Percentiles rank a stretch among this genome's conserved stretches.
phyloP scores from a whole-genome alignment of 164 flowering plant species.

The Tetrastigma voinierianum region DNA sequence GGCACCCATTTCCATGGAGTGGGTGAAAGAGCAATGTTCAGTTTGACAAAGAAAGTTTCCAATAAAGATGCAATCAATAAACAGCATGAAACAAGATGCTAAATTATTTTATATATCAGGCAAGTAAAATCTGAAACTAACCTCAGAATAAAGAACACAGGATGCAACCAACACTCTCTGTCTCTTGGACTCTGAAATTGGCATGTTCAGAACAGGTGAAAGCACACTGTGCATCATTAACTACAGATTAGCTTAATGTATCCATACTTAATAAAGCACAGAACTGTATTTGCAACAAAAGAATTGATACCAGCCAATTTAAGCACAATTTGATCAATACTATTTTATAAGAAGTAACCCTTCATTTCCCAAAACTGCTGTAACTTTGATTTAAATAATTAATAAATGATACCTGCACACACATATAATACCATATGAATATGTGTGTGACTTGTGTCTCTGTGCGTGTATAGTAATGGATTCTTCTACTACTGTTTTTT shows the following conservation, averaged over 20 bases:
- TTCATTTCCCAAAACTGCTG: too few species aligned
- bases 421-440: too few species aligned
- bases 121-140: slow-evolving; percentile 28
- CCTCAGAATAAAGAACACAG: slow-evolving; percentile 96
- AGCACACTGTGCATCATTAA: slow-evolving; percentile 78
- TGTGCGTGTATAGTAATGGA: too few species aligned
- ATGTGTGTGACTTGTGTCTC: too few species aligned
- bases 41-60: background rate
- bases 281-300: too few species aligned
- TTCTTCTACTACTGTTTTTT: too few species aligned
- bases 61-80: background rate
- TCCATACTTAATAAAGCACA: background rate
- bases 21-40: background rate
- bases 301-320: background rate
- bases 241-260: slow-evolving; percentile 8
- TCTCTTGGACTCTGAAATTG: slow-evolving; percentile 91
- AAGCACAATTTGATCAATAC: background rate
- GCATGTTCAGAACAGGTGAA: slow-evolving; percentile 96
- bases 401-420: too few species aligned
- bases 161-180: slow-evolving; percentile 98
- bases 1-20: background rate
- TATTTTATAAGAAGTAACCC: too few species aligned
- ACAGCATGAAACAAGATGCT: background rate
- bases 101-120: background rate
- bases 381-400: too few species aligned